Evolutionary conservation across 345 rosid species (phyloP).

Genomic region (Litchi chinensis): DNA sequence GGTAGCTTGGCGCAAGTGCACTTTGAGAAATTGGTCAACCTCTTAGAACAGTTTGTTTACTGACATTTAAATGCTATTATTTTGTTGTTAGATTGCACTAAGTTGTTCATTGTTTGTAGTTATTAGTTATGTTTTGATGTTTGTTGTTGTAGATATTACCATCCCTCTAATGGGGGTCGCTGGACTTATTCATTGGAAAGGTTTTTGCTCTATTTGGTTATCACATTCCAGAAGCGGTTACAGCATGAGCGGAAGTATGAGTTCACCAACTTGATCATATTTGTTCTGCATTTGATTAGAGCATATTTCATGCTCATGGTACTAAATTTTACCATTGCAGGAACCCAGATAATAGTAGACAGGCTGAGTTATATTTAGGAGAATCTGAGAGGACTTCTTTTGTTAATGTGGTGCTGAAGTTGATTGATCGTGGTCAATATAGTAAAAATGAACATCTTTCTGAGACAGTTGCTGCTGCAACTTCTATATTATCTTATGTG

Average conservation of each 20-base stretch:
- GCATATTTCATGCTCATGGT: constrained; percentile 34
- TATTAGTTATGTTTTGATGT: constrained; percentile 14
- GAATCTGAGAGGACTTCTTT: constrained; percentile 71
- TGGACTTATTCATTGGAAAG: constrained; percentile 98
- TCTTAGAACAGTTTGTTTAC: constrained; percentile 93
- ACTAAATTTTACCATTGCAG: constrained; percentile 47
- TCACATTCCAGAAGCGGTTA: constrained; percentile 87
- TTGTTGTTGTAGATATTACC: constrained; percentile 71
- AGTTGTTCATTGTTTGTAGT: constrained; percentile 16
- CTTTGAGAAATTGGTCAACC: constrained; percentile 89
- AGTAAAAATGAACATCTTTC: constrained; percentile 98
- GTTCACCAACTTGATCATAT: constrained; percentile 25
- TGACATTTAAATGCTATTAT: constrained; percentile 28
- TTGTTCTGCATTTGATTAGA: constrained; percentile 13
- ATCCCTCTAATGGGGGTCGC: constrained; percentile 99
- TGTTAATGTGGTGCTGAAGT: constrained; percentile 71
- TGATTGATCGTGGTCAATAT: constrained; percentile 97
- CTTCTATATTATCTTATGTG: constrained; percentile 87
- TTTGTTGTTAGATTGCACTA: constrained; percentile 14
- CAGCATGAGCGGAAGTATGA: constrained; percentile 87
- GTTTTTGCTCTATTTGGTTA: constrained; percentile 73
- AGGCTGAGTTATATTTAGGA: constrained; percentile 54
- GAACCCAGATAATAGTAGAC: constrained; percentile 39
- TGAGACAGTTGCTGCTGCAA: constrained; percentile 96
- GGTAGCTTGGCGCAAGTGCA: constrained; percentile 71